Percentiles rank a stretch among this genome's conserved stretches.
These are phyloP conservation scores for Phoma sp. DNA, from an alignment of 2,329 filamentous ascomycete species.

Conservation along the genomic window DNA sequence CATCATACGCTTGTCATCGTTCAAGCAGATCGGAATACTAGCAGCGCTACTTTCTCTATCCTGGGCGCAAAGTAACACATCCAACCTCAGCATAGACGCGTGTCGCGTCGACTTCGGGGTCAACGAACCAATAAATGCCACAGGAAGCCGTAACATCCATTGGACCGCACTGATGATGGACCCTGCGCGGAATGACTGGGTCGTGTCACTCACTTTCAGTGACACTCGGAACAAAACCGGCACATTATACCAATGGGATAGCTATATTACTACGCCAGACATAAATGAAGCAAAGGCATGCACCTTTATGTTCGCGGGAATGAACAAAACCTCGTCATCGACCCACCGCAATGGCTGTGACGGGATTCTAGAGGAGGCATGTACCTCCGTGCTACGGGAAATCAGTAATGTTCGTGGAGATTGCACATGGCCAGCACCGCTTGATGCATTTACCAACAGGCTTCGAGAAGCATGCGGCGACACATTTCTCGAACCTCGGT, in stretches of 20 bases:
- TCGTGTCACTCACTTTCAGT: slow-evolving; percentile 8
- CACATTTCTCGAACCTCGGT: background rate
- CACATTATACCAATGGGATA: background rate
- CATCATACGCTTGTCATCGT: background rate
- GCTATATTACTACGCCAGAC: slow-evolving; percentile 5
- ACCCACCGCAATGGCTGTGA: slow-evolving; percentile 5
- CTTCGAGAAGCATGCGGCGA: background rate
- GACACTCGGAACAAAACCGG: slow-evolving; percentile 1
- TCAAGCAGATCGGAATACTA: background rate
- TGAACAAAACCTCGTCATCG: slow-evolving; percentile 8
- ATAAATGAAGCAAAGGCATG: slow-evolving; percentile 3
- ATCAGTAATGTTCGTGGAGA: background rate
- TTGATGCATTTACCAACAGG: background rate
- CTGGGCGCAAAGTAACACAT: background rate
- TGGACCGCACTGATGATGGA: slow-evolving; percentile 18
- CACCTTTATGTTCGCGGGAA: slow-evolving; percentile 3
- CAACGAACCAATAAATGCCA: slow-evolving; percentile 7
- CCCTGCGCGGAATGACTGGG: slow-evolving; percentile 12
- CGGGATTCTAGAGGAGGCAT: slow-evolving; percentile 4
- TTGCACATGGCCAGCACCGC: background rate
- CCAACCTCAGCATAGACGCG: background rate
- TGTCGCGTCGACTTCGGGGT: background rate
- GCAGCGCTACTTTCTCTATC: background rate
- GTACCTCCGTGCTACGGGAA: background rate
- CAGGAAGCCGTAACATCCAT: slow-evolving; percentile 11